Evolutionary conservation across 2,329 filamentous ascomycete species (phyloP), one percentile per base, ranked within the genome.

Genomic region (Ophiocordyceps sinensis): DNA sequence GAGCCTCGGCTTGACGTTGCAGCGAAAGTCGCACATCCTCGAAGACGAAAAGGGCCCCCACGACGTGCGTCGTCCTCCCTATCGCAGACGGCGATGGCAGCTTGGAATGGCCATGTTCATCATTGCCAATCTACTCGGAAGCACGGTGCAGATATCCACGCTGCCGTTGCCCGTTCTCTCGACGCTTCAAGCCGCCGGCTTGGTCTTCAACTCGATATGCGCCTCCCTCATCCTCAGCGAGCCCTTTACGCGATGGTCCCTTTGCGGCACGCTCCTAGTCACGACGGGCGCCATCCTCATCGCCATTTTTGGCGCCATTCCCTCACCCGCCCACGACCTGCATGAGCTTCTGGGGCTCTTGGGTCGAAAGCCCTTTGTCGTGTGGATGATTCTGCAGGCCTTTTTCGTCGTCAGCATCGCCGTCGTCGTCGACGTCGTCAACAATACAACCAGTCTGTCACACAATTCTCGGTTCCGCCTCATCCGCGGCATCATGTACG

Each of bases 121-220:
- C 49, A 71, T 94, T 50, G 85, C 91, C 47, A 98, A 98, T 59
- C 73, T 98, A 42, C 72, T 96, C 42, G 91, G 91, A 44, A 95
- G 88, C 64, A 89, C 86, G 31, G 91, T 98, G 44, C 91, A 98
- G 64, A 96, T 98, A 58, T 95, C 91, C 28, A 95, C 89, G 1
- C 71, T 98, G 36, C 91, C 91, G 14, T 70, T 98, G 19, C 91
- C 91, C 17, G 87, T 98, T 6, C 75, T 98, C 29, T 96, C 89
- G 43, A 95, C 91, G 1, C 69, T 98, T 31, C 91, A 98, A 65
- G 89, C 89, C 15, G 94, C 89, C 4, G 91, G 91, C 36, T 73
- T 98, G 42, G 91, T 98, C 46, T 98, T 98, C 71, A 98, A 98
- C 68, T 94, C 89, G 43, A 86, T 96, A 61, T 94, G 93, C 70